phyloP scores from a whole-genome alignment of 2,329 filamentous ascomycete species.

The Microdochium nivale region DNA sequence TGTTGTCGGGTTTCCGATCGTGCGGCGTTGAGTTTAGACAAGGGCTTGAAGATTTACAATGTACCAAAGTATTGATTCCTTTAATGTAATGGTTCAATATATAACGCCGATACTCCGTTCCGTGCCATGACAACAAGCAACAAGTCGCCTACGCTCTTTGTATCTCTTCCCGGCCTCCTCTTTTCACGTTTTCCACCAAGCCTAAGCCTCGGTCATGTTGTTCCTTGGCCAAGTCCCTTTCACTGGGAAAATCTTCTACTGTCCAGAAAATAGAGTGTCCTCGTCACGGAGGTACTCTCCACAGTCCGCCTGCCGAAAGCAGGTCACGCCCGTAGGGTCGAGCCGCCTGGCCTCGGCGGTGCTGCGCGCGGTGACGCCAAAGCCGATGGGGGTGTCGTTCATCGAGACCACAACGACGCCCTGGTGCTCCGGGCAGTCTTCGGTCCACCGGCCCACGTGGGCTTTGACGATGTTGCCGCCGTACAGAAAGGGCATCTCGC shows the following conservation, averaged over 20 bases:
- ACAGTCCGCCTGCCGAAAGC: constrained; percentile 87
- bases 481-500: constrained; percentile 96
- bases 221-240: no score
- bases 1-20: not conserved
- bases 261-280: constrained; percentile 54
- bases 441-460: constrained; percentile 37
- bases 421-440: constrained; percentile 83
- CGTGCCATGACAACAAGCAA: not conserved
- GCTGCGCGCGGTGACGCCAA: constrained; percentile 82
- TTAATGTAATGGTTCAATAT: no score
- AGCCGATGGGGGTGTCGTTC: constrained; percentile 90
- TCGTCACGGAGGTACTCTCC: constrained; percentile 91
- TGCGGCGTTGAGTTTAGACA: no score
- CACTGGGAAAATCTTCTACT: constrained; percentile 6
- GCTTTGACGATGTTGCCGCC: constrained; percentile 69
- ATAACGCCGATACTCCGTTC: not conserved
- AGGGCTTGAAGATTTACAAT: no score
- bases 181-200: constrained; percentile 1
- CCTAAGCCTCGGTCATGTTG: not conserved
- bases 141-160: not conserved
- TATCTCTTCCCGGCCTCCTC: not conserved
- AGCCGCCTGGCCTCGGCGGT: constrained; percentile 75
- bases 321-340: constrained; percentile 83
- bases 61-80: no score
- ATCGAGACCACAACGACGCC: constrained; percentile 86